Conservation (phyloP, 208 protist species). For the Trypanosomatidae sp. region DNA sequence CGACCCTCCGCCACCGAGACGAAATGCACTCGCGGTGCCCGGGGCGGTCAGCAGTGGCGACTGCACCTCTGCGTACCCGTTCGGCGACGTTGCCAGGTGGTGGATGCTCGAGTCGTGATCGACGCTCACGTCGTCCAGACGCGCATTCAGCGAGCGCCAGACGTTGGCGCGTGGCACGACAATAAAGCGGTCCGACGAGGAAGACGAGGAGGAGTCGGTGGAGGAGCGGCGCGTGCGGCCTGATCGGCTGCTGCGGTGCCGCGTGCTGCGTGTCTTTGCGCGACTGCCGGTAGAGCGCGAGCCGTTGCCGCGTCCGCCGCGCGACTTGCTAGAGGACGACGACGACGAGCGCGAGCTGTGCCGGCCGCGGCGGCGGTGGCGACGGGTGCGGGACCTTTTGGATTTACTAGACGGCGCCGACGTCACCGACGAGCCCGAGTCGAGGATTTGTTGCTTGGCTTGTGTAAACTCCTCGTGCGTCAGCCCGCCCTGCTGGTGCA, state of each 20-base stretch:
- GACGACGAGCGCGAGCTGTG: conserved; percentile 12
- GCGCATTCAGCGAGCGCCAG: conserved; percentile 63
- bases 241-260: too few species aligned
- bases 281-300: background rate
- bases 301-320: too few species aligned
- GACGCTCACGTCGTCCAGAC: conserved; percentile 25
- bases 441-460: conserved; percentile 71
- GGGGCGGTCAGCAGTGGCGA: conserved; percentile 21
- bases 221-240: background rate
- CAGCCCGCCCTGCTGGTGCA: conserved; percentile 65
- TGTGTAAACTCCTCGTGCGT: conserved; percentile 72
- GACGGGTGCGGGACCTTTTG: background rate
- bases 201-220: conserved; percentile 19
- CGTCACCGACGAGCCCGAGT: conserved; percentile 21
- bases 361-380: background rate
- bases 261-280: too few species aligned
- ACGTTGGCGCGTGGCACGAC: conserved; percentile 65
- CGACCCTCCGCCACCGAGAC: background rate
- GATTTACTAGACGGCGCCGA: conserved; percentile 10
- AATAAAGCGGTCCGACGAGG: conserved; percentile 53
- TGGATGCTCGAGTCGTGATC: conserved; percentile 15
- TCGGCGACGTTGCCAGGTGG: conserved; percentile 1
- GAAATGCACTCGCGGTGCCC: background rate
- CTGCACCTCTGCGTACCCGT: too few species aligned
- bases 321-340: conserved; percentile 21